Evolutionary conservation across 805 yeast genomes (phyloP).

Genomic region (Henningerozyma blattae): DNA sequence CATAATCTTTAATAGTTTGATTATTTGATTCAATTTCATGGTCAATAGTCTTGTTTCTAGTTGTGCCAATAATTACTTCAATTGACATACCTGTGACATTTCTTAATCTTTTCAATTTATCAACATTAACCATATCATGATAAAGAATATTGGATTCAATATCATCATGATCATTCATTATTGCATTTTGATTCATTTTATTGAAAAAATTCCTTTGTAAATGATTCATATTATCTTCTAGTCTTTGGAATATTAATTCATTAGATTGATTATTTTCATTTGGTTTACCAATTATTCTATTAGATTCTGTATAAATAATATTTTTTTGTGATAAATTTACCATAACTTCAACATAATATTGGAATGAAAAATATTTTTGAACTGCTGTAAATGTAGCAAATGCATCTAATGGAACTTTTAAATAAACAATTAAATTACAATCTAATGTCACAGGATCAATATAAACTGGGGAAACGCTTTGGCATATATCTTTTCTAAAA

Average conservation of each 20-base stretch:
- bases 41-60: conserved; percentile 26
- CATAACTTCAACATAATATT: conserved; percentile 73
- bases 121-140: conserved; percentile 58
- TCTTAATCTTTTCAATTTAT: conserved; percentile 58
- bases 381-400: conserved; percentile 75
- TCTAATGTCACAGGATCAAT: conserved; percentile 56
- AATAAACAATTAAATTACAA: conserved; percentile 45
- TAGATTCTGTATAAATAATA: conserved; percentile 23
- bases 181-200: conserved; percentile 4
- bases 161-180: conserved; percentile 8
- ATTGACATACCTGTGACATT: conserved; percentile 74
- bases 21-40: not conserved
- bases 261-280: conserved; percentile 10
- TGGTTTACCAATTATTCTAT: conserved; percentile 18
- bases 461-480: conserved; percentile 61
- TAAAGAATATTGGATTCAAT: conserved; percentile 17
- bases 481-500: conserved; percentile 75
- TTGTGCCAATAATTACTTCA: conserved; percentile 74
- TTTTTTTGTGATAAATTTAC: conserved; percentile 65
- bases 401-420: conserved; percentile 71
- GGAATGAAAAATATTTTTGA: conserved; percentile 51
- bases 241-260: not conserved
- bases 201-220: conserved; percentile 10
- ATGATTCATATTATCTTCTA: conserved; percentile 3
- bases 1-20: not conserved